Evolutionary conservation across 164 flowering plant species (phyloP).

Genomic region (Chloranthus sessilifolius): DNA sequence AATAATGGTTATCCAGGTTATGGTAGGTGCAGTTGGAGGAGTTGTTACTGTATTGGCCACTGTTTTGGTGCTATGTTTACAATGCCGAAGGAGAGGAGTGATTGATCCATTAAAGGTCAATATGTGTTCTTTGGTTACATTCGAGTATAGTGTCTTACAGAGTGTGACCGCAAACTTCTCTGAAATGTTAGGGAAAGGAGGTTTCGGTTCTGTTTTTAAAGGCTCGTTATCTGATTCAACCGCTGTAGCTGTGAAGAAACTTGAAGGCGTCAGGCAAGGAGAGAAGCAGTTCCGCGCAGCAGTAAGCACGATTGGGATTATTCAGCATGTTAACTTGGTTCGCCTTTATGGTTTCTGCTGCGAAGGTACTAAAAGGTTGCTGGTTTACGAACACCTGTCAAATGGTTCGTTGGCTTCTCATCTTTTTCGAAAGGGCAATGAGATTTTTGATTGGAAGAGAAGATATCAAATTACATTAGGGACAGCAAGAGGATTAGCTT

Average conservation of each 20-base stretch:
- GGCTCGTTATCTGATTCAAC: conserved; percentile 1
- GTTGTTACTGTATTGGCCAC: too few species aligned
- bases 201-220: conserved; percentile 8
- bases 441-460: conserved; percentile 31
- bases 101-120: neutral
- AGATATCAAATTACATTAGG: conserved; percentile 51
- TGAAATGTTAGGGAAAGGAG: neutral
- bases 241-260: conserved; percentile 3
- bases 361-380: neutral
- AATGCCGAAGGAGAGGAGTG: neutral
- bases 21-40: too few species aligned
- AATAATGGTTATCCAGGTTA: too few species aligned
- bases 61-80: too few species aligned
- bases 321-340: conserved; percentile 6
- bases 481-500: conserved; percentile 41
- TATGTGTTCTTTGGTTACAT: conserved; percentile 39
- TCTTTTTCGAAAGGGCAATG: neutral
- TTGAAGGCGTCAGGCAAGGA: conserved; percentile 5
- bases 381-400: conserved; percentile 3
- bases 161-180: conserved; percentile 21
- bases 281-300: conserved; percentile 6
- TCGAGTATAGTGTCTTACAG: conserved; percentile 35
- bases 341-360: conserved; percentile 5
- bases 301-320: conserved; percentile 4
- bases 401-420: conserved; percentile 1